Evolutionary conservation across 2,329 filamentous ascomycete genomes (phyloP), one percentile per base, ranked within the genome.

Genomic region (Trichoderma lentiforme): DNA sequence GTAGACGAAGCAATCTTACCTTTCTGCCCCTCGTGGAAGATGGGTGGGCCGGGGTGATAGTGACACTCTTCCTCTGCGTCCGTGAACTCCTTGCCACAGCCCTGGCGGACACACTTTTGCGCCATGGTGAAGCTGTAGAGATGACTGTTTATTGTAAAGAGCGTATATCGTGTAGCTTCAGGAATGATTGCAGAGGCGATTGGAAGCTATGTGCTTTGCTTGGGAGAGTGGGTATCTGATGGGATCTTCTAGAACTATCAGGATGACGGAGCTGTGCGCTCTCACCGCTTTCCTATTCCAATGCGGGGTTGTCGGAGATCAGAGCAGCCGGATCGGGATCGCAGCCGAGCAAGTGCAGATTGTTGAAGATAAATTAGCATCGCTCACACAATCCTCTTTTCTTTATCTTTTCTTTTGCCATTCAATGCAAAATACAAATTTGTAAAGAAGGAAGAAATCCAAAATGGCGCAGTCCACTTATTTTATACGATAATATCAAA

Each of bases 11-110:
- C 57, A 36, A 36, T 70, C 51, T 80, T 85, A 97, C 95, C 96
- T 90, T 99, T 98, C 84, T 98, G 95, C 73, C 96, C 96, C 84
- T 99, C 96, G 81, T 98, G 96, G 82, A 99, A 99, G 80, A 96
- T 87, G 60, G 96, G 96, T 75, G 95, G 93, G 71, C 95, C 95
- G 57, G 95, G 94, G 83, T 99, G 96, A 84, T 98, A 98, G 77
- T 89, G 84, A 84, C 96, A 99, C 76, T 91, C 87, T 82, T 97
- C 95, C 56, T 93, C 89, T 11, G 91, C 83, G 81, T 98, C 92
- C 63, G 91, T 90, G 82, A 94, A 98, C 75, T 86, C 83, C 87
- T 98, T 98, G 78, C 92, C 94, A 83, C 96, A 99, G 81, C 95
- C 94, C 83, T 97, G 95, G 85, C 98, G 96, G 72, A 98, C 94